phyloP scores from a whole-genome alignment of 2,329 filamentous ascomycete genomes.

The Exophiala lecanii-corni region DNA sequence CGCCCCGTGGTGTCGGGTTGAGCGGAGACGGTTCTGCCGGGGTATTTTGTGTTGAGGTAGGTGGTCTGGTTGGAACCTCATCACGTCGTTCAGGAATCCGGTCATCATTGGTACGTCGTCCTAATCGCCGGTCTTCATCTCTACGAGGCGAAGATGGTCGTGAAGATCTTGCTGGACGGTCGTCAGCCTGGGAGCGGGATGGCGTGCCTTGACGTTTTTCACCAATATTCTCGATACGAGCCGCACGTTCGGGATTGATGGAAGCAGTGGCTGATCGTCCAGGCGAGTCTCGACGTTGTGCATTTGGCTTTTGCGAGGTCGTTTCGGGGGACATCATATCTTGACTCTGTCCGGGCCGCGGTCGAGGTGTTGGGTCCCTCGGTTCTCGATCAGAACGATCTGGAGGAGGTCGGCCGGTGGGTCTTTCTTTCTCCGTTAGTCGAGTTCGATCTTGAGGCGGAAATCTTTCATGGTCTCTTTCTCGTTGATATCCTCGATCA shows the following conservation, averaged over 20 bases:
- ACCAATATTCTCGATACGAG: constrained; percentile 27
- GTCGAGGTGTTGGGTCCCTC: constrained; percentile 25
- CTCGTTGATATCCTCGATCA: constrained; percentile 18
- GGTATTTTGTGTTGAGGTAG: constrained; percentile 1
- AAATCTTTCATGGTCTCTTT: constrained; percentile 21
- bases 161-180: constrained; percentile 18
- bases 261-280: constrained; percentile 20
- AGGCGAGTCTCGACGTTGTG: constrained; percentile 18
- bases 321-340: constrained; percentile 12
- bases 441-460: constrained; percentile 18
- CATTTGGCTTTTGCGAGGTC: constrained; percentile 23
- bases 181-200: constrained; percentile 14
- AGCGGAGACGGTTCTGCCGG: constrained; percentile 8
- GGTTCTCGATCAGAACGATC: constrained; percentile 27
- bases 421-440: constrained; percentile 20
- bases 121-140: constrained; percentile 21
- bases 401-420: constrained; percentile 23
- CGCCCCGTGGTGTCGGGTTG: constrained; percentile 3
- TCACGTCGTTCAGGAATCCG: constrained; percentile 14
- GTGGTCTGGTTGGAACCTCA: constrained; percentile 3
- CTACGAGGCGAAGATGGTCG: constrained; percentile 25
- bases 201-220: constrained; percentile 16
- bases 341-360: constrained; percentile 18
- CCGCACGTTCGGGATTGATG: constrained; percentile 29
- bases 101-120: constrained; percentile 23